Conservation (phyloP, 208 protist genomes). For the Kentomonas sorsogonicus region DNA sequence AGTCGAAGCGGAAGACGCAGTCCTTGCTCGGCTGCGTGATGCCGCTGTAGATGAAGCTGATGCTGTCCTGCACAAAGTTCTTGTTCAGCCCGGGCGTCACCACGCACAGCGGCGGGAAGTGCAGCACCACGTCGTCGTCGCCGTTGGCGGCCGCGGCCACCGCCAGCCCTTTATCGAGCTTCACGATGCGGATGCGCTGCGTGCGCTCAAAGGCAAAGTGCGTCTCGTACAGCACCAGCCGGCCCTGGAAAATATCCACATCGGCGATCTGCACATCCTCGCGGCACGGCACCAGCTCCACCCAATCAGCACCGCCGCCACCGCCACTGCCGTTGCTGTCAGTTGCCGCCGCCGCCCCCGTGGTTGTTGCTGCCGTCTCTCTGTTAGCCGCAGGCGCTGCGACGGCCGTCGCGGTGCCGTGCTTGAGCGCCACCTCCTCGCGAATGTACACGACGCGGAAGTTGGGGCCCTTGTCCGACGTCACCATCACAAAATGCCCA, state of each 20-base stretch:
- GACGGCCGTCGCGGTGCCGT: conserved; percentile 13
- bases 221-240: conserved; percentile 73
- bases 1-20: conserved; percentile 83
- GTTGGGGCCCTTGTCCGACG: conserved; percentile 76
- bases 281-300: conserved; percentile 81
- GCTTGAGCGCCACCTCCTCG: conserved; percentile 71
- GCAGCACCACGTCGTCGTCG: conserved; percentile 74
- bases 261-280: conserved; percentile 80
- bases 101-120: conserved; percentile 72
- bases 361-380: neutral
- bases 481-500: conserved; percentile 82
- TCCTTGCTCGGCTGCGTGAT: conserved; percentile 79
- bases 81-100: conserved; percentile 87
- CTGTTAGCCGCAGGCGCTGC: too few species aligned
- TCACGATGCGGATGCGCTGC: conserved; percentile 80
- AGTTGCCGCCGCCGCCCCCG: conserved; percentile 1
- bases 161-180: conserved; percentile 68
- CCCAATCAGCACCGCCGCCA: conserved; percentile 45
- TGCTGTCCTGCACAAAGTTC: conserved; percentile 84
- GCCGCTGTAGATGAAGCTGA: conserved; percentile 87
- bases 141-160: conserved; percentile 37
- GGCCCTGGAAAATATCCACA: conserved; percentile 80
- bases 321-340: neutral
- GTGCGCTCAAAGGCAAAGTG: conserved; percentile 84
- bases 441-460: conserved; percentile 77